Evolutionary conservation across 148 eudicot genomes (phyloP), one percentile per base, ranked within the genome.

Genomic region (Vaccinium myrtillus): DNA sequence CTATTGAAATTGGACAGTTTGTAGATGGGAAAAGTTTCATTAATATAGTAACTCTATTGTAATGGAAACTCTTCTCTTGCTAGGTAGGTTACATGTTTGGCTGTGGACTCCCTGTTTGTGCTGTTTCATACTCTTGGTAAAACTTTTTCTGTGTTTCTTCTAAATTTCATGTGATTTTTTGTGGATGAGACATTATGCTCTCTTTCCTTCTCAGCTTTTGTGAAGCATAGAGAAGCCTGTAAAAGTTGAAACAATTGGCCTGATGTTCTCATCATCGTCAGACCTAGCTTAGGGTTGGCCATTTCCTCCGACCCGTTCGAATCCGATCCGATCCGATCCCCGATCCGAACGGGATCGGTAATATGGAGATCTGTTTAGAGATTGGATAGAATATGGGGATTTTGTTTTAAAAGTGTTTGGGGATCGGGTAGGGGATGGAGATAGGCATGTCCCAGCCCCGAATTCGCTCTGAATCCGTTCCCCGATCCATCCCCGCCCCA

Each of bases 51-150:
- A 51, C 27, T 10, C 54, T 50, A n/a, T n/a, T n/a, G n/a, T n/a
- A 11, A 32, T 80, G 75, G 76, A 30, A 53, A 65, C 70, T 50
- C 59, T 79, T 43, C 46, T 43, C 46, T 43, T 43, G 46, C 46
- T 43, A 6, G 98, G 98, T 97, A 74, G 99, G 95, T 49, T 98
- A 97, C 89, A 97, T 97, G 99, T 97, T 97, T 90, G 98, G 98
- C 27, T 97, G 98, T 90, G 98, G 99, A 74, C 85, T 97, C 67
- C 99, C 99, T n/a, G 98, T 97, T 80, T 97, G 98, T 81, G 98
- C 99, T 74, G 95, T 91, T 84, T 95, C 99, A 21, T 97, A 97
- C 88, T 97, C 99, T 63, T 95, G 99, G 99, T 94, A 93, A 87
- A 56, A 13, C 16, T 14, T 2, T 69, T 25, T n/a, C 25, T 80